Evolutionary conservation across 2,329 filamentous ascomycete genomes (phyloP).

Genomic region (Apiospora kogelbergensis): DNA sequence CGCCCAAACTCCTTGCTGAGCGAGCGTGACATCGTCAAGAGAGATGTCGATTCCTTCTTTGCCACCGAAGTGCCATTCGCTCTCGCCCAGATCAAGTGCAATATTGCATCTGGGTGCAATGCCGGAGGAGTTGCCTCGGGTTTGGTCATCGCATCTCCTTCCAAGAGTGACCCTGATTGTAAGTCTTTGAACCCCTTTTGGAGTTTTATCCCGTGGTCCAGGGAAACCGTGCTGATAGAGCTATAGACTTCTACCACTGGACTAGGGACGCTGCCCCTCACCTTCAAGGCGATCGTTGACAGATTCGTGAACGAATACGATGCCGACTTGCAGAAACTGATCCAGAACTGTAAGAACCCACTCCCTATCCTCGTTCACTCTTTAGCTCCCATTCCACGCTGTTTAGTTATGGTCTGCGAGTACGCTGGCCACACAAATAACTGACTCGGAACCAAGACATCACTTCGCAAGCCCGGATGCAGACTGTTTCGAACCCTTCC

Average conservation of each 20-base stretch:
- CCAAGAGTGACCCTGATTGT: slow-evolving; percentile 55
- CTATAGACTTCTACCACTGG: slow-evolving; percentile 75
- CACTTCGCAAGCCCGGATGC: slow-evolving; percentile 63
- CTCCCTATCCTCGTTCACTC: too few relatives aligned
- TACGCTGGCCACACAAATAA: not conserved
- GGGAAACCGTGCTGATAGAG: slow-evolving; percentile 15
- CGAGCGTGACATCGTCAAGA: slow-evolving; percentile 41
- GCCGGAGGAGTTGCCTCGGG: slow-evolving; percentile 48
- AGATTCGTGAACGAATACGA: slow-evolving; percentile 61
- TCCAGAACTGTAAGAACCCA: slow-evolving; percentile 54
- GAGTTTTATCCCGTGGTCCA: not conserved
- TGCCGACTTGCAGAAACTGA: slow-evolving; percentile 53
- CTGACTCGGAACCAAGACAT: slow-evolving; percentile 41
- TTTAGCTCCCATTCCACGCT: not conserved
- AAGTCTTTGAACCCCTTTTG: slow-evolving; percentile 25
- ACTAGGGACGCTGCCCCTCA: slow-evolving; percentile 70
- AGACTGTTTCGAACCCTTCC: slow-evolving; percentile 68
- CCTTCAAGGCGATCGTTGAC: slow-evolving; percentile 69
- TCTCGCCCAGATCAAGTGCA: slow-evolving; percentile 53
- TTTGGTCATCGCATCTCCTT: slow-evolving; percentile 58
- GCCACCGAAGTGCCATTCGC: slow-evolving; percentile 52
- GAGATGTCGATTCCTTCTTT: slow-evolving; percentile 54
- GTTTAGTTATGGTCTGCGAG: not conserved
- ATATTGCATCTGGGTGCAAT: slow-evolving; percentile 58
- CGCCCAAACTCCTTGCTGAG: slow-evolving; percentile 37